Base-by-base conservation (phyloP, 2,329 filamentous ascomycete species). In the Dactylellina cionopaga region DNA sequence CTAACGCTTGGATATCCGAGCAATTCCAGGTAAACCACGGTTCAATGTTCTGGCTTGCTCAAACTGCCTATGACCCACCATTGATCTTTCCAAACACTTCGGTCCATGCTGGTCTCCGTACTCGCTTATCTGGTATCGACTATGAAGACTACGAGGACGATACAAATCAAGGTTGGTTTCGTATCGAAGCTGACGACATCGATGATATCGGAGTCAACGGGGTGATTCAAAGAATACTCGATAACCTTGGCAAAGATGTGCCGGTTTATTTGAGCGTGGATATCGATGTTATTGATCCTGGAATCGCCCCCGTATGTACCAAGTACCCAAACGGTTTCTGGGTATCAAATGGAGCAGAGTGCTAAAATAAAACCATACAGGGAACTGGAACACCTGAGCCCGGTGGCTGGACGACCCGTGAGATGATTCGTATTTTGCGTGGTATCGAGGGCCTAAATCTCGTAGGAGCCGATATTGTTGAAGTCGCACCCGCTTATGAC, bases 331-430 rank as follows among this genome's bases (percentile, higher is more conserved):
- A n/a, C n/a, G n/a, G n/a, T n/a, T n/a, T n/a, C n/a, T n/a, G n/a
- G n/a, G n/a, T n/a, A n/a, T n/a, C n/a, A n/a, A n/a, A n/a, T n/a
- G n/a, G n/a, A n/a, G n/a, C n/a, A n/a, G n/a, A n/a, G 22, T 46
- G n/a, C 46, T 51, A 15, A 56, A 22, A n/a, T n/a, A n/a, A n/a
- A n/a, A n/a, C n/a, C 37, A 13, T 25, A 1, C 91, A 92, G 0
- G 91, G 90, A 1, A 96, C 92, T 0, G 93, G 92, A 0, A 96
- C 92, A 0, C 92, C 92, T 0, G 92, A 96, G 82, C 90, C 92
- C 0, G 92, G 93, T 65, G 92, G 92, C 35, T 96, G 92, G 92
- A 95, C 91, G 4, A 96, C 90, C 17, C 84, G 92, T 55, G 93
- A 96, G 83, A 83, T 96, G 76, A 94, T 96, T 75, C 84, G 90